Conservation (phyloP, 2,329 filamentous ascomycete genomes). For the Exophiala alcalophila region DNA sequence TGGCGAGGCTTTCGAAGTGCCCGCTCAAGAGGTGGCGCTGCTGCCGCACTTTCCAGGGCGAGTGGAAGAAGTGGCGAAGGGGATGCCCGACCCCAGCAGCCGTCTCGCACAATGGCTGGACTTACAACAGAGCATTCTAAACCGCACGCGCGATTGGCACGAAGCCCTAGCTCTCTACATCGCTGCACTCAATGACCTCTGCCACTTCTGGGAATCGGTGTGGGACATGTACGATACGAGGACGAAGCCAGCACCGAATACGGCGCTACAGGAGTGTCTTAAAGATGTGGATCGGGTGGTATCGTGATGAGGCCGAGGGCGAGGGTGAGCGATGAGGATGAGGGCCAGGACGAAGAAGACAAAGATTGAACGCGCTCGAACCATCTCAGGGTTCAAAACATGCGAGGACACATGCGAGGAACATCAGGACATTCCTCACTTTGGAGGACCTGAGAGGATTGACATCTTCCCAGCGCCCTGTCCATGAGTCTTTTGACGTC, state of each 20-base stretch:
- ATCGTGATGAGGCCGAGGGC: too few species aligned
- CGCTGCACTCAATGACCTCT: neutral
- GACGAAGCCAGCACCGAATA: neutral
- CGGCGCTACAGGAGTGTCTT: too few species aligned
- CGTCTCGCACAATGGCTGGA: neutral
- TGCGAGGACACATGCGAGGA: too few species aligned
- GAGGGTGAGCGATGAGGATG: too few species aligned
- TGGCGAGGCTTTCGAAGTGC: neutral
- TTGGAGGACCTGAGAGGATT: too few species aligned
- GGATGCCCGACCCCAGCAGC: neutral
- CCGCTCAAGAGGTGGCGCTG: neutral
- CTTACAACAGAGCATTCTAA: neutral
- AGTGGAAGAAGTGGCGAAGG: neutral
- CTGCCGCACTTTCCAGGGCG: neutral
- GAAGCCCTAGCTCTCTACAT: neutral
- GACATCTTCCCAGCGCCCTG: too few species aligned
- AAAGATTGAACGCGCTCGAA: too few species aligned
- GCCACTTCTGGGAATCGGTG: neutral
- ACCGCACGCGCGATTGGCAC: neutral
- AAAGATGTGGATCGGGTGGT: too few species aligned
- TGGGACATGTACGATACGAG: neutral
- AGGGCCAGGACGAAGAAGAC: too few species aligned
- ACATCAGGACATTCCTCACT: too few species aligned
- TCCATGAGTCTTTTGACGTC: too few species aligned
- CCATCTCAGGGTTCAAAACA: too few species aligned